These are phyloP conservation scores for Oropetium thomaeum DNA, from an alignment of 176 grass and related monocot genomes.

Conservation along the genomic window DNA sequence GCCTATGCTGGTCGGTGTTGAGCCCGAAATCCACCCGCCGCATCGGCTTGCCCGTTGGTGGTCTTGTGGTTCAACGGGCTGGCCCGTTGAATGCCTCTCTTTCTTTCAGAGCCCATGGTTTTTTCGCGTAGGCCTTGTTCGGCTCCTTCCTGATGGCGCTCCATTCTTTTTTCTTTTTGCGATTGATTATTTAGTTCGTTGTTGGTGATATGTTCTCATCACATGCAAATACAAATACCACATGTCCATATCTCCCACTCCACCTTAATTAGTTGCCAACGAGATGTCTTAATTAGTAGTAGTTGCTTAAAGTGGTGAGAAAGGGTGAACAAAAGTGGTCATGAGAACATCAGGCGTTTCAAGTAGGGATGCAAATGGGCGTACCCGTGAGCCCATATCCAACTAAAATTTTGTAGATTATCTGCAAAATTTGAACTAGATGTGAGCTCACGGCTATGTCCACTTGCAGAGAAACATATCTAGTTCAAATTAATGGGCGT, in stretches of 20 bases:
- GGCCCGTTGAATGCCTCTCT: neutral
- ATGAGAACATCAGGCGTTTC: neutral
- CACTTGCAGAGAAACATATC: too few species aligned
- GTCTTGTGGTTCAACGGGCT: neutral
- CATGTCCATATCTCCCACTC: neutral
- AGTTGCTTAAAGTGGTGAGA: conserved; percentile 5
- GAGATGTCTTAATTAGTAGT: neutral
- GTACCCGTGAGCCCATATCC: too few species aligned
- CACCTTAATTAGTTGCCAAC: neutral
- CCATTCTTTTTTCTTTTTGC: neutral
- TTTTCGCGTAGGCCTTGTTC: neutral
- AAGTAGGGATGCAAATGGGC: too few species aligned
- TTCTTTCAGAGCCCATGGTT: neutral
- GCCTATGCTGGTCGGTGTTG: too few species aligned
- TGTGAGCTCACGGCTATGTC: too few species aligned
- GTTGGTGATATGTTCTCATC: neutral
- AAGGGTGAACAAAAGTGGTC: neutral
- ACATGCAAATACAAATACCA: neutral
- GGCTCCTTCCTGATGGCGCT: neutral
- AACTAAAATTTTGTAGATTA: too few species aligned
- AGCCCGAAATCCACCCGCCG: too few species aligned
- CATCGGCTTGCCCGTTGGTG: too few species aligned
- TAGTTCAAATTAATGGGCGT: too few species aligned
- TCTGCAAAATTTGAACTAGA: too few species aligned
- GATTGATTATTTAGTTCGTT: neutral